Conservation (phyloP, 495 filamentous ascomycete species). For the Patellaria atrata region DNA sequence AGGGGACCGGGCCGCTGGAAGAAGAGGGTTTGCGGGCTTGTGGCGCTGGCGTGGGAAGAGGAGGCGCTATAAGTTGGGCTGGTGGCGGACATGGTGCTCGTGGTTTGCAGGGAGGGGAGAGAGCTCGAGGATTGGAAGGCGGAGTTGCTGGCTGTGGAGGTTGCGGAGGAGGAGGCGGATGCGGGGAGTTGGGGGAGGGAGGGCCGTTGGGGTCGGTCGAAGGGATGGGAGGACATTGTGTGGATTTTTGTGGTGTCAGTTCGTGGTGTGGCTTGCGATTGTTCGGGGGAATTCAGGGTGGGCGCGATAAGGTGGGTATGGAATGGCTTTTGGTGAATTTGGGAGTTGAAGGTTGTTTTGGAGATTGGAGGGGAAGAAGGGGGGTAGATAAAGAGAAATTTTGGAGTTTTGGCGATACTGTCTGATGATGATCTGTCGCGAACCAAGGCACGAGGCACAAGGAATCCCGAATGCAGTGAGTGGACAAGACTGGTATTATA, state of each 20-base stretch:
- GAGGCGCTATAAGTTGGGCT: slow-evolving; percentile 20
- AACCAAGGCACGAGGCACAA: too few species aligned
- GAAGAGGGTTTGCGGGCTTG: slow-evolving; percentile 18
- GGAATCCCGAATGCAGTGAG: too few species aligned
- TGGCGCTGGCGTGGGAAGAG: slow-evolving; percentile 22
- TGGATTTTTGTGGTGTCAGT: slow-evolving; percentile 2
- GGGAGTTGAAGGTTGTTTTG: too few species aligned
- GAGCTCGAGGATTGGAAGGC: slow-evolving; percentile 24
- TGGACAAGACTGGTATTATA: too few species aligned
- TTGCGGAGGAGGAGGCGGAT: slow-evolving; percentile 3
- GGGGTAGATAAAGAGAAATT: too few species aligned
- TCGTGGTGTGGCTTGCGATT: neutral
- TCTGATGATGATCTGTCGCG: too few species aligned
- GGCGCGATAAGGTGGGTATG: too few species aligned
- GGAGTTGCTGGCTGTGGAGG: slow-evolving; percentile 13
- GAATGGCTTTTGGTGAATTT: too few species aligned
- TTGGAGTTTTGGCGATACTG: too few species aligned
- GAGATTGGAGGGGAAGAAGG: too few species aligned
- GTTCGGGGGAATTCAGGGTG: too few species aligned
- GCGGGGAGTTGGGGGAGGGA: slow-evolving; percentile 6
- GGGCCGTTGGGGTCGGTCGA: slow-evolving; percentile 12
- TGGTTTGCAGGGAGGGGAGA: slow-evolving; percentile 18
- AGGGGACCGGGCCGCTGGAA: too few species aligned
- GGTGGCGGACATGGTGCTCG: slow-evolving; percentile 4
- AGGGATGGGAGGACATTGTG: slow-evolving; percentile 8